Percentiles rank a stretch among this genome's conserved stretches.
These are phyloP conservation scores for Penicillium daleae DNA, from an alignment of 495 filamentous ascomycete species.

Conservation along the genomic window DNA sequence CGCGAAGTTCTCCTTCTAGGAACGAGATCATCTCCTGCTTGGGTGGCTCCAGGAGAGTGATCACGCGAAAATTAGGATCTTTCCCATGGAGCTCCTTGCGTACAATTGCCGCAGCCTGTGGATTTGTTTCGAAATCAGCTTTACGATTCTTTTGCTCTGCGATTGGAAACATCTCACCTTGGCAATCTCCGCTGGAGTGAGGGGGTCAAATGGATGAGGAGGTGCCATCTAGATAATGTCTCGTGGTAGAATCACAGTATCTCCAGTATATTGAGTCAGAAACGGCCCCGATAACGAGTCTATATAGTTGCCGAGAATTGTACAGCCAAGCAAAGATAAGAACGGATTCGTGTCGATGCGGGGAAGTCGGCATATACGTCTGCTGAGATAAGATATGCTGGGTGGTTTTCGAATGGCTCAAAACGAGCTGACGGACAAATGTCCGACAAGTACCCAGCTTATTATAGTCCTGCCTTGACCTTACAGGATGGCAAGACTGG, in stretches of 20 bases:
- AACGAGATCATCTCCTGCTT: slow-evolving; percentile 33
- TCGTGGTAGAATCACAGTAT: not conserved
- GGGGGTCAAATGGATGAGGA: slow-evolving; percentile 35
- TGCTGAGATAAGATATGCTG: not conserved
- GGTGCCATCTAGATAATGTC: slow-evolving; percentile 8
- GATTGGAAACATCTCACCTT: slow-evolving; percentile 13
- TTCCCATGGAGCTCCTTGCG: slow-evolving; percentile 7
- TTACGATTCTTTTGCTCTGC: not conserved
- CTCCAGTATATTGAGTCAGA: no score
- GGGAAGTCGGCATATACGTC: not conserved
- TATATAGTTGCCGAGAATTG: not conserved
- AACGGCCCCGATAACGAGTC: not conserved
- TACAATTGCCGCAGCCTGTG: slow-evolving; percentile 22
- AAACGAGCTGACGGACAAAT: not conserved
- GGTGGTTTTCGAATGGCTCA: not conserved
- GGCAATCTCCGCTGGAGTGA: slow-evolving; percentile 27
- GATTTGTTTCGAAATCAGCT: not conserved
- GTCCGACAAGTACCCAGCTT: not conserved
- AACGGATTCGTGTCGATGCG: not conserved
- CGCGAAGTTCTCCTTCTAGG: slow-evolving; percentile 27
- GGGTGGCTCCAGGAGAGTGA: slow-evolving; percentile 34
- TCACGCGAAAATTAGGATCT: slow-evolving; percentile 24
- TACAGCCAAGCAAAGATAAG: not conserved
- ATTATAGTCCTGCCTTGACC: not conserved
- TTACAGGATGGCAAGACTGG: not conserved